Base-by-base conservation (phyloP, 768 basidiomycete species). In the Tylopilus felleus region DNA sequence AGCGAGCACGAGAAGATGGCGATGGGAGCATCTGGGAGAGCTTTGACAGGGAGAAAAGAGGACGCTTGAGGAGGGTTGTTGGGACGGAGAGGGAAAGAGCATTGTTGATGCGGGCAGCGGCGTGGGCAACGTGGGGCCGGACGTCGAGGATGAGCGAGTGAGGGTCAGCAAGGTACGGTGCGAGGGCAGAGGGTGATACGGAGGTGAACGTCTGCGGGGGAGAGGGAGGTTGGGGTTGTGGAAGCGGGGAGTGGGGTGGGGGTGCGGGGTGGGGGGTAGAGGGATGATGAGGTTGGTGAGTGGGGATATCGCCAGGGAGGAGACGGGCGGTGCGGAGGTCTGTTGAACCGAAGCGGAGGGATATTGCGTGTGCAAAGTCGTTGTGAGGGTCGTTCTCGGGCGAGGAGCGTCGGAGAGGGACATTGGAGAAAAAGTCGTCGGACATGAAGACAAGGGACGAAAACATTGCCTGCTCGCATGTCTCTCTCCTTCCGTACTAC, bases 61-160 rank as follows among this genome's bases (percentile, higher is more conserved):
- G 93, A 0, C 95, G 85, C 58, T 93, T 93, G 66, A 98, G 85
- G 21, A 98, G 85, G 0, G 94, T 98, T 3, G 95, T 93, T 1
- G 96, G 95, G 6, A 97, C 90, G 44, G 90, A 90, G 57, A 98
- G 81, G 45, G 92, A 92, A 49, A 97, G 74, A 8, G 93, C 86
- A 45, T 71, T 63, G 38, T 79, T 79, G 28, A 97, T 61, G 47
- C 93, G 86, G 22, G 84, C 83, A 9, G 78, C 64, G 7, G 82
- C 71, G 68, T 83, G 87, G 8, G 86, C 82, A 17, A 86, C 85
- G 71, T 90, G 89, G 12, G 93, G 85, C 0, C 95, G 84, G 50
- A 98, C 86, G 74, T 98, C 95, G 72, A 98, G 77, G 63, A 97
- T 71, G 65, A 98, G 85, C 27, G 71, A 63, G 13, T 71, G 36